Percentiles rank a stretch among this genome's conserved stretches.
Evolutionary conservation across 2,329 filamentous ascomycete genomes (phyloP).

Genomic region (Capronia epimyces): DNA sequence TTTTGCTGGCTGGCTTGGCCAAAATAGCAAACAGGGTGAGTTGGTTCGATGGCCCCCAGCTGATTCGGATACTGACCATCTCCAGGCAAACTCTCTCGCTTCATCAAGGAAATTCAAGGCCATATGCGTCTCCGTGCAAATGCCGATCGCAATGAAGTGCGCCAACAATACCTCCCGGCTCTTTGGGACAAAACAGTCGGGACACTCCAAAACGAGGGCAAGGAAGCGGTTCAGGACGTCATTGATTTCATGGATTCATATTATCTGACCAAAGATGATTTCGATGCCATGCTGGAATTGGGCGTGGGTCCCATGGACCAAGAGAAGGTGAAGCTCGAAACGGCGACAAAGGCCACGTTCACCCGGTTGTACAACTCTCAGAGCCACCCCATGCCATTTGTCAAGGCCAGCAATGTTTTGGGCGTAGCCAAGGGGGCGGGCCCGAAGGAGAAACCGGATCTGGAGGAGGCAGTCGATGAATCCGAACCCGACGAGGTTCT

Average conservation of each 20-base stretch:
- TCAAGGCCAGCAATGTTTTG: constrained; percentile 77
- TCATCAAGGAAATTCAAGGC: constrained; percentile 87
- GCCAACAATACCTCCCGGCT: constrained; percentile 86
- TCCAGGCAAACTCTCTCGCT: constrained; percentile 62
- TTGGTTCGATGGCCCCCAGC: not conserved
- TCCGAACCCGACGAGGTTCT: constrained; percentile 63
- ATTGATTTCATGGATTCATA: constrained; percentile 98
- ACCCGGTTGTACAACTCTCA: constrained; percentile 84
- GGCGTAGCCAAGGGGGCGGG: constrained; percentile 60
- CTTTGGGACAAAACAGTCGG: constrained; percentile 78
- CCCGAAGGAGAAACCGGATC: constrained; percentile 71
- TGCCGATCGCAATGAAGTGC: constrained; percentile 85
- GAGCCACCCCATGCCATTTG: constrained; percentile 87
- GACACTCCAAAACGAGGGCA: constrained; percentile 69
- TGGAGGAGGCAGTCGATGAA: constrained; percentile 94
- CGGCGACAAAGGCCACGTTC: constrained; percentile 81
- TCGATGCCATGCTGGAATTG: constrained; percentile 85
- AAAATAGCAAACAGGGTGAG: constrained; percentile 80
- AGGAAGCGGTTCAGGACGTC: constrained; percentile 71
- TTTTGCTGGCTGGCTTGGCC: constrained; percentile 91
- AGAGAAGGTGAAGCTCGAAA: constrained; percentile 68
- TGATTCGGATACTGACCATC: constrained; percentile 22
- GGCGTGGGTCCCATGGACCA: constrained; percentile 80
- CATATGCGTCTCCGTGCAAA: constrained; percentile 92
- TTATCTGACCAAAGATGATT: constrained; percentile 89